These are phyloP conservation scores for Colletotrichum salicis DNA, from an alignment of 2,329 filamentous ascomycete species.

Conservation along the genomic window DNA sequence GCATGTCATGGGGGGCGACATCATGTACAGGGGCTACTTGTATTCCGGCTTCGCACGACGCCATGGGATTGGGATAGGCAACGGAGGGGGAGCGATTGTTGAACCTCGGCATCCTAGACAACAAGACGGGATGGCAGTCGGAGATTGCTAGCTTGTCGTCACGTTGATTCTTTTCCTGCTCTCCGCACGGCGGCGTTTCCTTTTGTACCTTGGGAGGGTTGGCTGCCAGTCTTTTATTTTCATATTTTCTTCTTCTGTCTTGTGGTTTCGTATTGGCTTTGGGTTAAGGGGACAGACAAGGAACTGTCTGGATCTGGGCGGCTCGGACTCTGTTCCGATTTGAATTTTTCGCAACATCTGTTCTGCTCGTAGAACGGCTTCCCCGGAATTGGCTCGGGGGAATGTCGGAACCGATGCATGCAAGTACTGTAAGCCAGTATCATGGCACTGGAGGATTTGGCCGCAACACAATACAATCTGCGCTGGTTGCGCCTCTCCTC, in stretches of 20 bases:
- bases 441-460: neutral
- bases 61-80: neutral
- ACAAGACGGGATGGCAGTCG: neutral
- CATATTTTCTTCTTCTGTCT: neutral
- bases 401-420: neutral
- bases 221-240: slow-evolving; percentile 1
- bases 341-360: slow-evolving; percentile 22
- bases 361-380: neutral
- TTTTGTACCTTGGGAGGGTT: slow-evolving; percentile 11
- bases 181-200: slow-evolving; percentile 11
- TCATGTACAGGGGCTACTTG: slow-evolving; percentile 12
- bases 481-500: neutral
- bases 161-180: neutral
- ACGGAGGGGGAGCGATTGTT: neutral
- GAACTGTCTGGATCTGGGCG: slow-evolving; percentile 19
- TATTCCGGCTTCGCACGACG: slow-evolving; percentile 10
- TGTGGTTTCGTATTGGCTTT: neutral
- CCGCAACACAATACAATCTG: neutral
- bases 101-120: neutral
- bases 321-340: slow-evolving; percentile 33
- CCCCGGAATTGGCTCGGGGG: neutral
- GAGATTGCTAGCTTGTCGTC: neutral
- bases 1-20: slow-evolving; percentile 18
- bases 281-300: slow-evolving; percentile 10
- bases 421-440: neutral